Evolutionary conservation across 306 rosid genomes (phyloP), one percentile per base, ranked within the genome.

Genomic region (Potentilla sterilis): DNA sequence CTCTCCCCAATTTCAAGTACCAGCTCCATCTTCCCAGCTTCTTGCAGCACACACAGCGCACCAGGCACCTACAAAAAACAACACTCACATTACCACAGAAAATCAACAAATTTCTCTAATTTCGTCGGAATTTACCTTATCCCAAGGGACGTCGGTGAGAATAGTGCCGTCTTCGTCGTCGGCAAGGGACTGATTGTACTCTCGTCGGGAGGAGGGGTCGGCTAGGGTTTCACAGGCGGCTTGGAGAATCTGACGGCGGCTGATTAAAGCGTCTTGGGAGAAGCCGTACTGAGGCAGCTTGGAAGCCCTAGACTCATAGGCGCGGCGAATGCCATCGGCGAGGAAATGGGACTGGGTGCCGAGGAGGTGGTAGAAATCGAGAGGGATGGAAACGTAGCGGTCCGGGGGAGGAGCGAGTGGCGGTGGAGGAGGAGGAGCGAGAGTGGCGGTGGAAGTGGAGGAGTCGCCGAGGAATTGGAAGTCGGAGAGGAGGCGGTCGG

Each of bases 141-240:
- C 97, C 89, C 89, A 92, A 14, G 99, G 99, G 58, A 95, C 88
- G 79, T 90, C 85, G 14, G 97, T 86, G 83, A 92, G 84, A 64
- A 88, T 67, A 35, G 96, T 83, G 47, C 79, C 89, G 14, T 85
- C 87, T 11, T 86, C 87, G 43, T 89, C 97, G 1, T 95, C 96
- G 0, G 76, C 57, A 40, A 95, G 91, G 46, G 90, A 81, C 38
- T 80, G 93, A 69, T 95, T 95, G 86, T 95, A 95, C 73, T 95
- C 99, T 70, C 97, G 55, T 41, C 97, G 80, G 0, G 87, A 90
- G 38, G 83, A 79, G 2, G 93, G 80, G 54, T 88, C 82, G 1
- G 91, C 90, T 68, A 95, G 88, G 92, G 96, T 95, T 90, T 95
- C 97, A 28, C 96, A 95, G 40, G 99, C 97, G 3, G 91, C 97